These are phyloP conservation scores for Aulographum hederae DNA, from an alignment of 2,329 filamentous ascomycete species.

Conservation along the genomic window DNA sequence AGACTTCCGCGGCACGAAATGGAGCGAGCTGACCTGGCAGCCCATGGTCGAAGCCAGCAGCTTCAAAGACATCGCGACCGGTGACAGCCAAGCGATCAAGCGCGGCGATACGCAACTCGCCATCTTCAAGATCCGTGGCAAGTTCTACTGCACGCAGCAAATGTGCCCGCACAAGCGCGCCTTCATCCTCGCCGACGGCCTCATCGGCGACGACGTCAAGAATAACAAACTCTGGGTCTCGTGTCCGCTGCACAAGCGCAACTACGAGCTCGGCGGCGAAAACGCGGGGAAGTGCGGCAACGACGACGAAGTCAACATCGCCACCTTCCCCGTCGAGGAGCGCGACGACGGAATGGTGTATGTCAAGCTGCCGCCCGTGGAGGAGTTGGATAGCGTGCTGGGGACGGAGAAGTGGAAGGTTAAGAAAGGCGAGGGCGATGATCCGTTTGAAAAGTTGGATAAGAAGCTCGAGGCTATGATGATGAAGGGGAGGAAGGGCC, in stretches of 20 bases:
- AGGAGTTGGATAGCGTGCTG: slow-evolving; percentile 61
- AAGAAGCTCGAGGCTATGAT: slow-evolving; percentile 32
- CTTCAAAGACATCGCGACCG: slow-evolving; percentile 52
- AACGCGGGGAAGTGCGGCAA: slow-evolving; percentile 54
- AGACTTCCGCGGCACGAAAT: slow-evolving; percentile 52
- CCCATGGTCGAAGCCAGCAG: slow-evolving; percentile 53
- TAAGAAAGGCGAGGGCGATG: slow-evolving; percentile 45
- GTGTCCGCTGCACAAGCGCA: slow-evolving; percentile 79
- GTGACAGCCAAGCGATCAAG: slow-evolving; percentile 62
- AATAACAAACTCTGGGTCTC: slow-evolving; percentile 61
- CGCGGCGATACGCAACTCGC: slow-evolving; percentile 78
- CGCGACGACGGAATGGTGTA: slow-evolving; percentile 62
- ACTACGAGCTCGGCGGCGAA: slow-evolving; percentile 55
- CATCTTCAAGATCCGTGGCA: slow-evolving; percentile 64
- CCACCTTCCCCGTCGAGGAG: slow-evolving; percentile 63
- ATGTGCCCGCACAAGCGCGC: slow-evolving; percentile 91
- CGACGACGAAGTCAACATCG: slow-evolving; percentile 59
- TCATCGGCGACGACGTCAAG: slow-evolving; percentile 50
- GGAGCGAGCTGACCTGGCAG: slow-evolving; percentile 60
- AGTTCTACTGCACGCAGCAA: slow-evolving; percentile 74
- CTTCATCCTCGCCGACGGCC: slow-evolving; percentile 73
- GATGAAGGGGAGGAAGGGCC: slow-evolving; percentile 32
- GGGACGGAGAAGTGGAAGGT: slow-evolving; percentile 68
- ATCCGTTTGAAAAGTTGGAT: slow-evolving; percentile 38
- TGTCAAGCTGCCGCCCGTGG: slow-evolving; percentile 59